Base-by-base conservation (phyloP, 768 basidiomycete species). In the Phylloporus sp. region DNA sequence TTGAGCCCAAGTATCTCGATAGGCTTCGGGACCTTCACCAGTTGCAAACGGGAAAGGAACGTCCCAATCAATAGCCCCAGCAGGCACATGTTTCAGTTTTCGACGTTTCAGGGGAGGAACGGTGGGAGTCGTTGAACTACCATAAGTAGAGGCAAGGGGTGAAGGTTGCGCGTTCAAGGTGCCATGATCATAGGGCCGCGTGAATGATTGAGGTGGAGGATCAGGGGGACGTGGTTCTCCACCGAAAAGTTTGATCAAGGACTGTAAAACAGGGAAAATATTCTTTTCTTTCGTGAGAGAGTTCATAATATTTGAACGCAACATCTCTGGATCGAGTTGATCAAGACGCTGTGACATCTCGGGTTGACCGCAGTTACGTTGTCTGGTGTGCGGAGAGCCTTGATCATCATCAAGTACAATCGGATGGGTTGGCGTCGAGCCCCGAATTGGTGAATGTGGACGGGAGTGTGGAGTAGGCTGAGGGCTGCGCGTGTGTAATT, bases 31-130 rank as follows among this genome's bases (percentile, higher is more conserved):
- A 2, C 84, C 88, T 54, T 90, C 82, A 23, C 85, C 88, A 38
- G 73, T 32, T 63, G 65, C 61, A 52, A 90, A 90, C 6, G 88
- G 88, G 61, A 82, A 90, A 0, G 88, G 88, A 0, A 90, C 77
- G 54, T 89, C 86, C 88, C 88, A 90, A 58, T 89, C 86, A 2
- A 64, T 73, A 2, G 88, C 88, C 10, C 88, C 88, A 18, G 88
- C 88, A 27, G 88, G 88, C 13, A 90, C 86, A 9, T 70, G 67
- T 46, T 71, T 72, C 13, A 89, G 68, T 54, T 77, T 85, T 23
- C 86, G 75, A 50, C 78, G 80, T 65, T 86, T 89, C 17, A 56
- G 38, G 6, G 71, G 57, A 8, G 72, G 61, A 17, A 35, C 11
- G 23, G n/a, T 15, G 22, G 33, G 15, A 11, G 38, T 36, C 27